Conservation (phyloP, 2,329 filamentous ascomycete genomes). For the Ceratocystis colombiana region DNA sequence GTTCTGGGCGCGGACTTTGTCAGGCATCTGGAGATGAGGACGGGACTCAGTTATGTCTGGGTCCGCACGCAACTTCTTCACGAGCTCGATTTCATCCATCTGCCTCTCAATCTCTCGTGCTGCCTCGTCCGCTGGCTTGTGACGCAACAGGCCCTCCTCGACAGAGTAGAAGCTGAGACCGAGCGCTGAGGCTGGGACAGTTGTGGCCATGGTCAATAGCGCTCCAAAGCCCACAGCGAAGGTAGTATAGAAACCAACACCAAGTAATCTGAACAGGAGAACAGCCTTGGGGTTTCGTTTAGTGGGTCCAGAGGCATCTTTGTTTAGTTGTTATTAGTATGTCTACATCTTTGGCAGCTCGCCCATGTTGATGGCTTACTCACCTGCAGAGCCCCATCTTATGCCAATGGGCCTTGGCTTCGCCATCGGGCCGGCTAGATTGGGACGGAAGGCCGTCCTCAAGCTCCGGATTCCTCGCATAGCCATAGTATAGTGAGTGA, state of each 20-base stretch:
- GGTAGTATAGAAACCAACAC: constrained; percentile 18
- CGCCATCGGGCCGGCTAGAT: neutral
- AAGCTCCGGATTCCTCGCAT: constrained; percentile 8
- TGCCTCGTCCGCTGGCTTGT: constrained; percentile 46
- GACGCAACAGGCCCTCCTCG: constrained; percentile 61
- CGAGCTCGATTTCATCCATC: constrained; percentile 67
- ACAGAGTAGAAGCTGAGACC: constrained; percentile 41
- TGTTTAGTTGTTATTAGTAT: neutral
- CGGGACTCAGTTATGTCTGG: constrained; percentile 63
- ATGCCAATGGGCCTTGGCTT: neutral
- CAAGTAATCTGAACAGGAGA: constrained; percentile 17
- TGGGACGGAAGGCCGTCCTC: constrained; percentile 15
- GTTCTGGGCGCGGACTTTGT: constrained; percentile 57
- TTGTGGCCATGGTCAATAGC: constrained; percentile 24
- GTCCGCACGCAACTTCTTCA: constrained; percentile 55
- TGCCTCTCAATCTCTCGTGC: constrained; percentile 55
- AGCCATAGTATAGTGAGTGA: constrained; percentile 1
- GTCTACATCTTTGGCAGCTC: neutral
- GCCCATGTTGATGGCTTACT: neutral
- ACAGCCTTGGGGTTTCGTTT: constrained; percentile 19
- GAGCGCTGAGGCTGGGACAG: constrained; percentile 24
- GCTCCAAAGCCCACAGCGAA: constrained; percentile 20
- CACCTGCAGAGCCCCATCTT: constrained; percentile 21
- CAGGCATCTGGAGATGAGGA: constrained; percentile 79
- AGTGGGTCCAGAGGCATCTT: constrained; percentile 11